These are phyloP conservation scores for Ramularia collo-cygni DNA, from an alignment of 2,329 filamentous ascomycete genomes.

Conservation along the genomic window DNA sequence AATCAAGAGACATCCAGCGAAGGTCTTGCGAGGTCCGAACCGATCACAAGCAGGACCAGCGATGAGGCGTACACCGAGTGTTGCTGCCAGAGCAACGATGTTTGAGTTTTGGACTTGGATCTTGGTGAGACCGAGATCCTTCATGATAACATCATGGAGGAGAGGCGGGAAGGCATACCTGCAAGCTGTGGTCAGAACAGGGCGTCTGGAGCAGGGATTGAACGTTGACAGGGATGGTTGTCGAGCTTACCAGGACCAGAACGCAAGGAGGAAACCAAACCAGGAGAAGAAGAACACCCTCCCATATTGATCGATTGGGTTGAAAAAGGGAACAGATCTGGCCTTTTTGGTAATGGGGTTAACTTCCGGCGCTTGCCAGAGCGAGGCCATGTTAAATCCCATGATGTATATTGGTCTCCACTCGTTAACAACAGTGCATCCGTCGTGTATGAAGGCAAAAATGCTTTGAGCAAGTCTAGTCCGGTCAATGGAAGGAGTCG, in stretches of 20 bases:
- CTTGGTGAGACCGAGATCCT: slow-evolving; percentile 65
- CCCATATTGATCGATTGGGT: slow-evolving; percentile 71
- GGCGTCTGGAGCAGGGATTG: not conserved
- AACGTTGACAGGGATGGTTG: not conserved
- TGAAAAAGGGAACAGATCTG: slow-evolving; percentile 69
- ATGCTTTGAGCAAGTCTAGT: not conserved
- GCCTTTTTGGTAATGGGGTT: slow-evolving; percentile 84
- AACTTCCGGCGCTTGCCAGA: slow-evolving; percentile 58
- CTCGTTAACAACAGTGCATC: too few relatives aligned
- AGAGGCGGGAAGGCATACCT: slow-evolving; percentile 86
- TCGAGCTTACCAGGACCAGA: slow-evolving; percentile 65
- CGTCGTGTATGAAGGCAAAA: not conserved
- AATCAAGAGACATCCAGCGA: slow-evolving; percentile 66
- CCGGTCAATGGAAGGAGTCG: too few relatives aligned
- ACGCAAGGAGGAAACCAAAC: slow-evolving; percentile 79
- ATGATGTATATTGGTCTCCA: slow-evolving; percentile 5
- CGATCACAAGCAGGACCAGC: slow-evolving; percentile 80
- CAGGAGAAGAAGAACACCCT: slow-evolving; percentile 87
- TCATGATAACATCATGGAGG: slow-evolving; percentile 69
- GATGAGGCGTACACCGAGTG: slow-evolving; percentile 67
- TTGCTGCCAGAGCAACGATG: slow-evolving; percentile 70
- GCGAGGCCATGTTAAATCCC: slow-evolving; percentile 16
- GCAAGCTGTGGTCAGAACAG: slow-evolving; percentile 1
- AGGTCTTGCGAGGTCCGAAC: slow-evolving; percentile 74
- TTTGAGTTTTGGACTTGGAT: slow-evolving; percentile 80